These are phyloP conservation scores for Floccularia luteovirens DNA, from an alignment of 768 basidiomycete genomes.

Conservation along the genomic window DNA sequence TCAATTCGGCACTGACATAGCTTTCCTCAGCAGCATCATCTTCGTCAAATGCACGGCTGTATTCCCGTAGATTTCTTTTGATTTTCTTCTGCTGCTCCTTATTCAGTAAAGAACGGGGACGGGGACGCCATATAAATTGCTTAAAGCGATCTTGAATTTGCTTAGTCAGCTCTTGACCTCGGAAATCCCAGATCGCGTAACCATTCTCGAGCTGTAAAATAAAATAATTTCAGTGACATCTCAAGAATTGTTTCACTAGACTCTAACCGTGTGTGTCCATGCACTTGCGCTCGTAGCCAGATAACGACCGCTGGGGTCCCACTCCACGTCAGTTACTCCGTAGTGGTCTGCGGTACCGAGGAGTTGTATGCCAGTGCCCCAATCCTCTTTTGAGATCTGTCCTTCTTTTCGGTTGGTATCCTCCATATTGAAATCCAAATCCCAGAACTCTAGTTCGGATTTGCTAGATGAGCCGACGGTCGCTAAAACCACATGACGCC, in stretches of 20 bases:
- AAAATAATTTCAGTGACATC: constrained; percentile 3
- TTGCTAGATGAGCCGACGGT: constrained; percentile 94
- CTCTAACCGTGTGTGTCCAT: constrained; percentile 85
- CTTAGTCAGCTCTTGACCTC: constrained; percentile 90
- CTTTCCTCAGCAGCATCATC: constrained; percentile 95
- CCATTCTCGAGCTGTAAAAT: constrained; percentile 83
- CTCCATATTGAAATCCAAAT: constrained; percentile 83
- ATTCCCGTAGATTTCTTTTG: constrained; percentile 86
- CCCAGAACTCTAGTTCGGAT: constrained; percentile 98
- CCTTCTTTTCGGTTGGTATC: constrained; percentile 43
- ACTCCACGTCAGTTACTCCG: constrained; percentile 94
- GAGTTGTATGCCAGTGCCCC: constrained; percentile 81
- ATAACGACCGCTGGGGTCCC: constrained; percentile 96
- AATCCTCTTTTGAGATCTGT: constrained; percentile 55
- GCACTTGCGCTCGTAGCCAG: constrained; percentile 89
- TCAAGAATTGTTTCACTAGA: constrained; percentile 4
- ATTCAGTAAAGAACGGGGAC: constrained; percentile 80
- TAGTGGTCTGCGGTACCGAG: constrained; percentile 90
- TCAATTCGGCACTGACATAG: constrained; percentile 88
- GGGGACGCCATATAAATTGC: constrained; percentile 97
- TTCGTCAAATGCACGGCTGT: constrained; percentile 88
- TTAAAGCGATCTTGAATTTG: constrained; percentile 92
- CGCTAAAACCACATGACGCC: constrained; percentile 91
- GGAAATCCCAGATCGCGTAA: constrained; percentile 96
- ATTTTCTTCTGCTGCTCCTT: constrained; percentile 86